Base-by-base conservation (phyloP, 2,329 filamentous ascomycete genomes). In the Nothopassalora personata region DNA sequence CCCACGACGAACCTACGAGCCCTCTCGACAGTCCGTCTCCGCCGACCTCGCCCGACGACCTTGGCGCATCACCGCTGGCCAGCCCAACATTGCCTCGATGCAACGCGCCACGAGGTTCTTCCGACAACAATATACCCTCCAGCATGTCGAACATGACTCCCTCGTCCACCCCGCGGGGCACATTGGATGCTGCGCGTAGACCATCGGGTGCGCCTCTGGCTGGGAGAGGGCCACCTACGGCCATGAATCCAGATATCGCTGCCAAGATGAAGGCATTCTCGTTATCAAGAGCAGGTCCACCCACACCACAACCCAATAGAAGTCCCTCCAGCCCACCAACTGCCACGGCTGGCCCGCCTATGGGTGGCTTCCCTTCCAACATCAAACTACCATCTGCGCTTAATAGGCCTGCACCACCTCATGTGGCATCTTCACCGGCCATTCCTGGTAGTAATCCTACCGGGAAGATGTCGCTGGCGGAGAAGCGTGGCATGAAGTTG, bases 81-180 rank as follows among this genome's bases (percentile, higher is more conserved):
- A 60, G 60, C 4, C 58, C 55, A 6, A 57, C 48, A 46, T 57
- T 34, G 46, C 47, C 60, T 39, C 59, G 53, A 49, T 36, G 56
- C 30, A 57, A 48, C 30, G 56, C 60, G 46, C 59, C 57, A 23
- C 56, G 63, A 53, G 58, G 67, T 39, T 60, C 60, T 46, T 68
- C 67, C 47, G 62, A 66, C 48, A 64, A 53, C 34, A 53, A 55
- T 27, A 57, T 64, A 18, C 57, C 64, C 53, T 77, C 85, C 19
- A 78, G 76, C 56, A 70, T 77, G 31, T 74, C 75, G 27, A 73
- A 76, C 58, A 91, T 96, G 85, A 90, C 84, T 57, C 77, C 88
- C 6, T 91, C 86, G n/a, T 96, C 91, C n/a, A 94, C 88, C 30
- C 86, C 90, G 45, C 79, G 92, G 4, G 91, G 91, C 45, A 83